These are phyloP conservation scores for Cylindrotheca fusiformis DNA, from an alignment of 108 stramenopile genomes.

Conservation along the genomic window DNA sequence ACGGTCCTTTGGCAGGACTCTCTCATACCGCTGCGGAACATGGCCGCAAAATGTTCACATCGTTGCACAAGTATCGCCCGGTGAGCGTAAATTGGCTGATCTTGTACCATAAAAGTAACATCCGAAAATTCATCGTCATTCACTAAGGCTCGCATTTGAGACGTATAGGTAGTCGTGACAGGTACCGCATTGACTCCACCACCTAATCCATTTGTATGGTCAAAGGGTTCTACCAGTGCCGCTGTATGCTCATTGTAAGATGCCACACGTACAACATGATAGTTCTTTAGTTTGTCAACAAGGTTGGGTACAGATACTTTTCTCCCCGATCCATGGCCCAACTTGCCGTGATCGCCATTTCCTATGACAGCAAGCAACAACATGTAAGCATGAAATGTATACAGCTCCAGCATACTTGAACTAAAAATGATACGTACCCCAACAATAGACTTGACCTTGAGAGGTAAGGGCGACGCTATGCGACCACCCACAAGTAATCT, in stretches of 20 bases:
- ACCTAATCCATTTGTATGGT: constrained; percentile 36
- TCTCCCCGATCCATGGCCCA: constrained; percentile 85
- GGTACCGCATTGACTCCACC: constrained; percentile 68
- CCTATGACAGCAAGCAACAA: too few relatives aligned
- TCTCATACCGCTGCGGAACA: constrained; percentile 94
- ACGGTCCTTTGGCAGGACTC: constrained; percentile 71
- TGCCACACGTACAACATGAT: constrained; percentile 89
- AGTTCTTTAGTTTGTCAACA: constrained; percentile 85
- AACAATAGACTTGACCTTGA: constrained; percentile 79
- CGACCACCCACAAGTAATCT: constrained; percentile 95
- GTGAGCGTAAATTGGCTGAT: constrained; percentile 84
- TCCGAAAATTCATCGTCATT: constrained; percentile 91
- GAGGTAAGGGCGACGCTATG: constrained; percentile 88
- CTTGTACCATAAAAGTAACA: constrained; percentile 92
- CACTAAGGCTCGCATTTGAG: constrained; percentile 85
- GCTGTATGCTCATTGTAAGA: constrained; percentile 98
- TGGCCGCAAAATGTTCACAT: constrained; percentile 94
- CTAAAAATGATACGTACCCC: too few relatives aligned
- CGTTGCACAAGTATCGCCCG: constrained; percentile 85
- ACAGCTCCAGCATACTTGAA: too few relatives aligned
- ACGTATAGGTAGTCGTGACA: constrained; percentile 68
- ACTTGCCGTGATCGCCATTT: constrained; percentile 62
- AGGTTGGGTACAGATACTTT: constrained; percentile 87
- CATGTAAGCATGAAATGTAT: too few relatives aligned
- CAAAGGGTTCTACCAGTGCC: constrained; percentile 84